phyloP scores from a whole-genome alignment of 495 filamentous ascomycete species.

The Talaromyces stipitatus region DNA sequence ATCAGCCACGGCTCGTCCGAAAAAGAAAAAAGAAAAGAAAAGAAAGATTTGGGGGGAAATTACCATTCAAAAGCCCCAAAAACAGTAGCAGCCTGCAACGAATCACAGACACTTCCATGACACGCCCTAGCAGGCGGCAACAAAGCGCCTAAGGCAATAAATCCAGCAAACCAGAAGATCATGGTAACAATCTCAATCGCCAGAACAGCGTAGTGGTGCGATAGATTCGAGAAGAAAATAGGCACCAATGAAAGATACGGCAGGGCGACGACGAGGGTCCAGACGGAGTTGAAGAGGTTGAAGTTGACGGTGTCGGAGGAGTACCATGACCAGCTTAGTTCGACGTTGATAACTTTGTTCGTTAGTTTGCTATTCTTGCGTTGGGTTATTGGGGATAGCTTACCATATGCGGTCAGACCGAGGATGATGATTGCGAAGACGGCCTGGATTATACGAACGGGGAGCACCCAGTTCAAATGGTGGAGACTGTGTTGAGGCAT shows the following conservation, averaged over 20 bases:
- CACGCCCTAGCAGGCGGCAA: slow-evolving; percentile 42
- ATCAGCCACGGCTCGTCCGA: not conserved
- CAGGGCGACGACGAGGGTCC: slow-evolving; percentile 59
- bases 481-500: slow-evolving; percentile 4
- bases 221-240: slow-evolving; percentile 45
- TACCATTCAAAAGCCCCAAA: slow-evolving; percentile 55
- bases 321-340: slow-evolving; percentile 26
- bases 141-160: slow-evolving; percentile 62
- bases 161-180: slow-evolving; percentile 84
- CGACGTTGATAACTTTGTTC: slow-evolving; percentile 12
- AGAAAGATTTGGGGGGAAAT: too few relatives aligned
- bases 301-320: slow-evolving; percentile 48
- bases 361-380: not conserved
- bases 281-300: slow-evolving; percentile 66
- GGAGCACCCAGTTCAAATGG: slow-evolving; percentile 41
- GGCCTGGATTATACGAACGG: slow-evolving; percentile 55
- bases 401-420: slow-evolving; percentile 65
- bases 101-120: slow-evolving; percentile 35
- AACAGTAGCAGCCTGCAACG: slow-evolving; percentile 43
- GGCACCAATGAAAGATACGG: slow-evolving; percentile 60
- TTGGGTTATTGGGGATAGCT: slow-evolving; percentile 15
- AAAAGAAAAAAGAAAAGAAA: not conserved
- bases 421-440: slow-evolving; percentile 65
- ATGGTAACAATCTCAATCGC: slow-evolving; percentile 64
- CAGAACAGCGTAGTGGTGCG: slow-evolving; percentile 55